Percentiles rank a stretch among this genome's conserved stretches.
Conservation (phyloP, 306 rosid genomes). For the Glycine tomentella region DNA sequence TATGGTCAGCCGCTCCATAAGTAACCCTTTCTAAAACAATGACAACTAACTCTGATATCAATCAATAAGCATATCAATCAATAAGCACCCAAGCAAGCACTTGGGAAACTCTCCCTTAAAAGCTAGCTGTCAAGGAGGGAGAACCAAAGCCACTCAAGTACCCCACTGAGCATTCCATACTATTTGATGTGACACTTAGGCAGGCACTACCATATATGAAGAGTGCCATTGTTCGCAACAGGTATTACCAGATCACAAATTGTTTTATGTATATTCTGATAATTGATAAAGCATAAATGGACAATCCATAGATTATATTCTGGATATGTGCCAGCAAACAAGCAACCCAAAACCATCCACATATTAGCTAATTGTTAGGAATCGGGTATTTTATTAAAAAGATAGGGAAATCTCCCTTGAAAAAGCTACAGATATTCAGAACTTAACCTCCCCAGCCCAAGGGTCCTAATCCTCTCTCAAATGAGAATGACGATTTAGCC, state of each 20-base stretch:
- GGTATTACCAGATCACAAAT: neutral
- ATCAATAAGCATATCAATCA: too few species aligned
- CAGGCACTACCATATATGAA: neutral
- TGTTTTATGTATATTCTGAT: neutral
- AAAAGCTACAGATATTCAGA: neutral
- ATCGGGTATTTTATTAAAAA: neutral
- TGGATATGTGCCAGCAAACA: slow-evolving; percentile 8
- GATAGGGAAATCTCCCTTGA: slow-evolving; percentile 1
- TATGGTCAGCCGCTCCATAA: too few species aligned
- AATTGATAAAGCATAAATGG: neutral
- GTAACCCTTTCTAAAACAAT: neutral
- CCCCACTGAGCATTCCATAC: neutral
- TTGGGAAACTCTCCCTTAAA: neutral
- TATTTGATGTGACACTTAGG: neutral
- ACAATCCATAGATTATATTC: neutral
- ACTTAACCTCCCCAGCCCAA: neutral
- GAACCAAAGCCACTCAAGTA: neutral
- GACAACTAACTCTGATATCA: too few species aligned
- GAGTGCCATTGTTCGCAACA: neutral
- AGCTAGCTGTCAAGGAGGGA: neutral
- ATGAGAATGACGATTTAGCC: neutral
- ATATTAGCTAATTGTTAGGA: neutral
- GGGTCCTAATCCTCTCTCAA: neutral
- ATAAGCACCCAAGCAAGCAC: neutral
- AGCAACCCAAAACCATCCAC: slow-evolving; percentile 2